phyloP scores from a whole-genome alignment of 2,329 filamentous ascomycete genomes.

The Aspergillus felis region DNA sequence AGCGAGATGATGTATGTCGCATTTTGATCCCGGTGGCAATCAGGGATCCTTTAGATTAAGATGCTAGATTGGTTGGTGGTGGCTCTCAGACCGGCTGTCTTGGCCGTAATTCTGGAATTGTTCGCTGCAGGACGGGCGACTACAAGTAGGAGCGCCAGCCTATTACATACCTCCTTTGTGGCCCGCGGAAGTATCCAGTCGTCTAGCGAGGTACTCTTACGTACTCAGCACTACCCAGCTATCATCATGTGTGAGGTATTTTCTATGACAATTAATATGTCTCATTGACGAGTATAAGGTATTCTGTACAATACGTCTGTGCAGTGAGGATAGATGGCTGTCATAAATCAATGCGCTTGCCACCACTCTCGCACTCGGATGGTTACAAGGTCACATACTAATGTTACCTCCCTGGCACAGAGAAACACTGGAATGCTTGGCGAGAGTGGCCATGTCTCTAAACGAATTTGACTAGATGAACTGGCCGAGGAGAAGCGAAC shows the following conservation, averaged over 20 bases:
- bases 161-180: neutral
- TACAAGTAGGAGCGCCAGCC: neutral
- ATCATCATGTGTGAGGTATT: too few relatives aligned
- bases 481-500: neutral
- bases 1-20: constrained; percentile 4
- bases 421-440: neutral
- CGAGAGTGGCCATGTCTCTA: neutral
- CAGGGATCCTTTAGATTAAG: constrained; percentile 2
- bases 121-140: constrained; percentile 28
- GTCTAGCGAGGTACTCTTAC: too few relatives aligned
- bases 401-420: neutral
- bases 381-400: neutral
- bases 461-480: neutral
- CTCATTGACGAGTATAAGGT: neutral
- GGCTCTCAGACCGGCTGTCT: constrained; percentile 15
- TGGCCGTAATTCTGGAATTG: constrained; percentile 28
- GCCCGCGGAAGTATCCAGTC: too few relatives aligned
- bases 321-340: neutral
- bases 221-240: too few relatives aligned
- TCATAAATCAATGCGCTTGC: neutral
- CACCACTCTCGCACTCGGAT: neutral
- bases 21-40: constrained; percentile 4
- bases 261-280: too few relatives aligned
- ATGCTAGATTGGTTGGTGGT: constrained; percentile 9
- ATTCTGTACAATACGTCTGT: neutral